Evolutionary conservation across 768 basidiomycete species (phyloP).

Genomic region (Dioszegia crocea): DNA sequence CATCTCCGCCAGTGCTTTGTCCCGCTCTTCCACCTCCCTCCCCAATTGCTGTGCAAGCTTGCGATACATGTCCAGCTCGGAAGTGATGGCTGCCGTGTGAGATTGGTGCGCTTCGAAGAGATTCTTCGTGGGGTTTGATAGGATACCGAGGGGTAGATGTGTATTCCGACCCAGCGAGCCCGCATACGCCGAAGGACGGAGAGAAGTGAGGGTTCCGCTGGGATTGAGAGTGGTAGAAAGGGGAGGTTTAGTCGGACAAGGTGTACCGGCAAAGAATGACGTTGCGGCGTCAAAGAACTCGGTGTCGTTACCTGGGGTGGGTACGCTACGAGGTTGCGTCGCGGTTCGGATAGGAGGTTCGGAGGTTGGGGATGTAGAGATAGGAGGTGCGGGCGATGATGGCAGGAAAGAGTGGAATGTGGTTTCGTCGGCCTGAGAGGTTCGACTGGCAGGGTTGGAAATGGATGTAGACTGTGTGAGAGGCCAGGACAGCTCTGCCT

Average conservation of each 20-base stretch:
- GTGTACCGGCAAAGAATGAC: constrained; percentile 12
- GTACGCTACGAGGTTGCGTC: not conserved
- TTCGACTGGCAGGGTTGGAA: not conserved
- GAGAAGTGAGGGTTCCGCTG: not conserved
- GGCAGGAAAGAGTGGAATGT: constrained; percentile 20
- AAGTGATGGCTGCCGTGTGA: constrained; percentile 27
- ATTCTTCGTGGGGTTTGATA: constrained; percentile 26
- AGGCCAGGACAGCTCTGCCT: constrained; percentile 41
- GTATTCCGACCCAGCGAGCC: constrained; percentile 6
- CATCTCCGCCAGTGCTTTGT: constrained; percentile 29
- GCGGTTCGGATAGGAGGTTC: not conserved
- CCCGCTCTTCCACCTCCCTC: constrained; percentile 34
- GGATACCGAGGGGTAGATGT: not conserved
- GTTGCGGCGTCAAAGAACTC: constrained; percentile 39
- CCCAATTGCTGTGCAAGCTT: constrained; percentile 25
- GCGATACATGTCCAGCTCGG: constrained; percentile 32
- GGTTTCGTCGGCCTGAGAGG: constrained; percentile 15
- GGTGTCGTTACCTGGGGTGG: constrained; percentile 24
- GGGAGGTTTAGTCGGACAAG: constrained; percentile 4
- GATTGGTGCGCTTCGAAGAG: constrained; percentile 35
- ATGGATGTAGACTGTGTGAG: constrained; percentile 11
- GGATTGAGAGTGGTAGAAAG: not conserved
- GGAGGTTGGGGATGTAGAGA: not conserved
- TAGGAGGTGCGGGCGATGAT: not conserved
- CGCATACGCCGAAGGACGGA: not conserved